These are phyloP conservation scores for Dictyostelium intermedium DNA, from an alignment of 78 protist genomes.

Conservation along the genomic window DNA sequence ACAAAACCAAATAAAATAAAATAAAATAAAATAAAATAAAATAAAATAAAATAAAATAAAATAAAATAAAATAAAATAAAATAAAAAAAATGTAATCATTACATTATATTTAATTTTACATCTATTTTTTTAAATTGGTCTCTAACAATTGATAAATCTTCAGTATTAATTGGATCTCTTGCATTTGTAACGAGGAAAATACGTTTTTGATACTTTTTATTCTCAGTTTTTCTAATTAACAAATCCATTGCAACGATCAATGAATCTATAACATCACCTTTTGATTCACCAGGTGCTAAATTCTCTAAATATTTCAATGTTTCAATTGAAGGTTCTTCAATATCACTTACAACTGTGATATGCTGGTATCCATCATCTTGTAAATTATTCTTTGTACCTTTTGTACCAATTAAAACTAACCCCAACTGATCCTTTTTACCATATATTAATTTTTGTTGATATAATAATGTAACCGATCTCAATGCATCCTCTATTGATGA, in stretches of 20 bases:
- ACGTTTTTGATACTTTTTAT: slow-evolving; percentile 76
- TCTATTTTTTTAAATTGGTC: slow-evolving; percentile 68
- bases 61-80: background rate
- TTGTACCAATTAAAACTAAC: slow-evolving; percentile 70
- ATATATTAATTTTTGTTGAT: slow-evolving; percentile 77
- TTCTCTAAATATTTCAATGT: slow-evolving; percentile 39
- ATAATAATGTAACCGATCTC: slow-evolving; percentile 58
- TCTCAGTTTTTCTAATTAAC: slow-evolving; percentile 67
- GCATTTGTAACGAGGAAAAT: slow-evolving; percentile 82
- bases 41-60: background rate
- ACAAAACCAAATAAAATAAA: too few relatives aligned
- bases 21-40: background rate
- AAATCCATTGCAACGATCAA: slow-evolving; percentile 86
- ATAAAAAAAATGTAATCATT: background rate
- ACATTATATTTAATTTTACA: slow-evolving; percentile 81
- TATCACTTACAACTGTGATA: slow-evolving; percentile 39
- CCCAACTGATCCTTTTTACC: slow-evolving; percentile 80
- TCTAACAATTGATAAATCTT: slow-evolving; percentile 44
- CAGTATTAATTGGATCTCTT: slow-evolving; percentile 66
- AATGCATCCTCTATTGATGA: slow-evolving; percentile 78
- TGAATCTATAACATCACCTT: slow-evolving; percentile 82
- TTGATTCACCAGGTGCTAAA: slow-evolving; percentile 50
- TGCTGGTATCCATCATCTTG: slow-evolving; percentile 81
- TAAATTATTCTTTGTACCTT: slow-evolving; percentile 67
- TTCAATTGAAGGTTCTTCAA: slow-evolving; percentile 61